Conservation (phyloP, 108 stramenopile genomes). For the Skeletonema tropicum region DNA sequence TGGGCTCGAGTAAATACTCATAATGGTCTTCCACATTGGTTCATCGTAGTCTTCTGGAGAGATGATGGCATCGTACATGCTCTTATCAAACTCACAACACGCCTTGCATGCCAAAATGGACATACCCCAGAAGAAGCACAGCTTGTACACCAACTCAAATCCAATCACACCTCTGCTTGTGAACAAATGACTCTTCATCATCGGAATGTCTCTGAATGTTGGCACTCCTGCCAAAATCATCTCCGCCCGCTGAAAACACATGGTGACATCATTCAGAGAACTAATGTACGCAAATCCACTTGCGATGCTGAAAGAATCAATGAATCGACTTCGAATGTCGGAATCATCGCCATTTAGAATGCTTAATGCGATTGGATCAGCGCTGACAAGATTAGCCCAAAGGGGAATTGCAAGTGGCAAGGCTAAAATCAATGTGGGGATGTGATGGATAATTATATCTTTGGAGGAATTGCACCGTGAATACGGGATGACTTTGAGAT, state of each 20-base stretch:
- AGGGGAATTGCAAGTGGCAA: constrained; percentile 16
- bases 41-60: background rate
- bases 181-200: constrained; percentile 14
- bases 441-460: constrained; percentile 27
- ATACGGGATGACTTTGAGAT: constrained; percentile 25
- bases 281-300: constrained; percentile 27
- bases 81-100: constrained; percentile 21
- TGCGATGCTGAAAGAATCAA: constrained; percentile 5
- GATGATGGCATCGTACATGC: constrained; percentile 1
- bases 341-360: constrained; percentile 2
- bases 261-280: constrained; percentile 32
- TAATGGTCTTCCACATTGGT: constrained; percentile 3
- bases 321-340: background rate
- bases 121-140: constrained; percentile 28
- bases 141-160: constrained; percentile 22
- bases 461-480: constrained; percentile 22
- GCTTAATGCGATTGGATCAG: background rate
- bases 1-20: constrained; percentile 16
- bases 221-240: constrained; percentile 10
- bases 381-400: background rate
- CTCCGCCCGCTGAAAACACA: constrained; percentile 31
- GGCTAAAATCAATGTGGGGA: constrained; percentile 18
- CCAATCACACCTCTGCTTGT: constrained; percentile 14
- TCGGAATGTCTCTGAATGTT: background rate
- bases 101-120: constrained; percentile 28